phyloP scores from a whole-genome alignment of 306 rosid species.

The Cicer yamashitae region DNA sequence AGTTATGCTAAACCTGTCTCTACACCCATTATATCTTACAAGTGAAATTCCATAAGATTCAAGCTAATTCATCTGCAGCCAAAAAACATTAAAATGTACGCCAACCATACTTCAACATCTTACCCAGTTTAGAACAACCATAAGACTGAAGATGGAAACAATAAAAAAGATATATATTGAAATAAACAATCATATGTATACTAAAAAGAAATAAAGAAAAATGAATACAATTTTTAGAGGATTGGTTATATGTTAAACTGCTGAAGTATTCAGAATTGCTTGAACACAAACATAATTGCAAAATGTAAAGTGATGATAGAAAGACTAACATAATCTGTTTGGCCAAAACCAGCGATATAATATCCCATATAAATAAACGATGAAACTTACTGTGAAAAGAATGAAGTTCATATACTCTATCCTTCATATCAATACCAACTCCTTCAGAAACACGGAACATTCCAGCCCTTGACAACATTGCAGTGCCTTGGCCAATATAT shows the following conservation, averaged over 20 bases:
- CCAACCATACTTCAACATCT: conserved; percentile 15
- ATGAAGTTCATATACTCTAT: conserved; percentile 80
- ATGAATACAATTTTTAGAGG: neutral
- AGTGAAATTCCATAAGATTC: conserved; percentile 27
- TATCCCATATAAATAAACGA: conserved; percentile 23
- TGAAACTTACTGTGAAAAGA: conserved; percentile 78
- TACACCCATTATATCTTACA: conserved; percentile 12
- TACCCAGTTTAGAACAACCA: conserved; percentile 12
- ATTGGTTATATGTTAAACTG: neutral
- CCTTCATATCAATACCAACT: conserved; percentile 82
- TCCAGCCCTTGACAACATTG: conserved; percentile 91
- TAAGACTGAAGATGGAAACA: neutral
- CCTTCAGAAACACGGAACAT: conserved; percentile 77
- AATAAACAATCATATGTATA: neutral
- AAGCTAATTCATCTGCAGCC: conserved; percentile 16
- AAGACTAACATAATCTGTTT: conserved; percentile 5
- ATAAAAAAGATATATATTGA: neutral
- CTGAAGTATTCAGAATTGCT: conserved; percentile 11
- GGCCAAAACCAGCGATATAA: conserved; percentile 6
- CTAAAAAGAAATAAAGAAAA: conserved; percentile 4
- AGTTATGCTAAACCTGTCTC: neutral
- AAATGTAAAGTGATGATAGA: neutral
- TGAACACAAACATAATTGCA: conserved; percentile 27
- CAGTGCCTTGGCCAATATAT: conserved; percentile 86
- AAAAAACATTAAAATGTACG: conserved; percentile 6